phyloP scores from a whole-genome alignment of 441 rosid genomes.

The Adansonia gregorii region DNA sequence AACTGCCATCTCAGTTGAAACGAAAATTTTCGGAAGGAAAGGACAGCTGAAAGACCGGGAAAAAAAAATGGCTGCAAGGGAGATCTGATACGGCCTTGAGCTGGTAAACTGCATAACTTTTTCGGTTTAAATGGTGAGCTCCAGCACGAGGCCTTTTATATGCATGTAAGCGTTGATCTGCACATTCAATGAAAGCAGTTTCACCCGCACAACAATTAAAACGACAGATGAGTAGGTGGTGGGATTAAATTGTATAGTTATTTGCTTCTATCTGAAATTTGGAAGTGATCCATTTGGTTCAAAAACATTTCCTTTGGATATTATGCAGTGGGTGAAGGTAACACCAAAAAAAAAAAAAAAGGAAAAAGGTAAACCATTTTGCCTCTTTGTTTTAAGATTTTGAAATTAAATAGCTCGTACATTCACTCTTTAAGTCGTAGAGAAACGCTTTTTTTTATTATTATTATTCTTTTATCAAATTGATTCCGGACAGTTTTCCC shows the following conservation, averaged over 20 bases:
- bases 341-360: too few species aligned
- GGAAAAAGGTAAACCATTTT: constrained; percentile 27
- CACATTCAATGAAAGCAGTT: constrained; percentile 19
- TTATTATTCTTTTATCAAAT: neutral
- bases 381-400: constrained; percentile 31
- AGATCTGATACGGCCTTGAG: constrained; percentile 6
- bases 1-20: constrained; percentile 18
- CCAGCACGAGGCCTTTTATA: constrained; percentile 28
- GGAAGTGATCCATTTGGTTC: constrained; percentile 29
- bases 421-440: constrained; percentile 35
- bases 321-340: constrained; percentile 13
- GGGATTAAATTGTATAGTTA: constrained; percentile 43
- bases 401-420: constrained; percentile 47
- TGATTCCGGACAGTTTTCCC: neutral
- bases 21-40: constrained; percentile 14
- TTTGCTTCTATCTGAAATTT: constrained; percentile 30
- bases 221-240: too few species aligned
- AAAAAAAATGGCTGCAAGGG: neutral
- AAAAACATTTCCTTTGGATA: constrained; percentile 41
- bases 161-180: constrained; percentile 5
- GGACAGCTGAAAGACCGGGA: neutral
- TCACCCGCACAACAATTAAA: neutral
- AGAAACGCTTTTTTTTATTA: constrained; percentile 6
- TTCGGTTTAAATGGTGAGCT: constrained; percentile 40
- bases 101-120: constrained; percentile 33